Evolutionary conservation across 2,329 filamentous ascomycete species (phyloP).

Genomic region (Diplodia intermedia): DNA sequence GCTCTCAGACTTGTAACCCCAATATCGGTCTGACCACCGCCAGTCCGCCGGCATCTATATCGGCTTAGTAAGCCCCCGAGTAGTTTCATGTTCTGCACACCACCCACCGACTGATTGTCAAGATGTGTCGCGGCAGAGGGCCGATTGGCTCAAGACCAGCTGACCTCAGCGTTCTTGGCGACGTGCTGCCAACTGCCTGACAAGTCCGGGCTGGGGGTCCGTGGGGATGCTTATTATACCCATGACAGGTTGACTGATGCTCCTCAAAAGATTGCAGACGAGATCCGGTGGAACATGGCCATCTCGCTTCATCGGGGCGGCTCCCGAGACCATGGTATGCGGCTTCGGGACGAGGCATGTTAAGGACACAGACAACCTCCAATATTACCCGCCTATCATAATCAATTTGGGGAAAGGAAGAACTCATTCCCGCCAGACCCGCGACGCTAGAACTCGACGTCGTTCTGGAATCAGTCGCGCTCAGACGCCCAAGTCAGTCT

Average conservation of each 20-base stretch:
- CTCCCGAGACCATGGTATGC: conserved; percentile 29
- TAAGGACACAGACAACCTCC: conserved; percentile 22
- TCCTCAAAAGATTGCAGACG: conserved; percentile 6
- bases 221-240: conserved; percentile 3
- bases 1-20: not conserved
- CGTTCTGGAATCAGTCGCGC: conserved; percentile 24
- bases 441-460: conserved; percentile 17
- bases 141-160: not conserved
- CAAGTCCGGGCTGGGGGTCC: not conserved
- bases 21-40: not conserved
- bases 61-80: not conserved
- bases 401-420: conserved; percentile 28
- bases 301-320: conserved; percentile 23
- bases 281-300: conserved; percentile 16
- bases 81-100: not conserved
- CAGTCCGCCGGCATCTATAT: not conserved
- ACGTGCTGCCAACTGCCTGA: not conserved
- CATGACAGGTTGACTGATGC: not conserved
- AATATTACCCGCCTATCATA: conserved; percentile 29
- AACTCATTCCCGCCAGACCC: conserved; percentile 19
- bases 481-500: conserved; percentile 1
- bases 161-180: not conserved
- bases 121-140: not conserved
- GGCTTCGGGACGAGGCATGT: conserved; percentile 23
- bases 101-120: not conserved